These are phyloP conservation scores for Mucor ambiguus DNA, from an alignment of 371 early-diverging fungal genomes.

Conservation along the genomic window DNA sequence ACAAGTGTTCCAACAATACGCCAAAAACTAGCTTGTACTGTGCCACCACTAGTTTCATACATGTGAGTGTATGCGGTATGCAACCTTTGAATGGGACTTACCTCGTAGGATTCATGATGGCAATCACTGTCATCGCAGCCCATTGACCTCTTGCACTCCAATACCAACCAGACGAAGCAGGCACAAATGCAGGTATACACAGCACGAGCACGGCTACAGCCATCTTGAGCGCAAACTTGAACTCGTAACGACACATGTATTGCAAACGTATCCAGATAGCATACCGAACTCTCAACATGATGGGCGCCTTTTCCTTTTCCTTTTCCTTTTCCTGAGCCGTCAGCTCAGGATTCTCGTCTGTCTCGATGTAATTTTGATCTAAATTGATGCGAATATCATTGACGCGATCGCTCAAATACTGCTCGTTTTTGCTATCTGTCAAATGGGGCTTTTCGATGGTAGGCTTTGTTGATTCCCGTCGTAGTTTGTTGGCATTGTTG, in stretches of 20 bases:
- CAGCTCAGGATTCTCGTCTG: background rate
- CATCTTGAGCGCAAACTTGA: constrained; percentile 66
- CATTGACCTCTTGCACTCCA: constrained; percentile 58
- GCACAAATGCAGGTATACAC: constrained; percentile 54
- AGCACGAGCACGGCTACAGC: constrained; percentile 49
- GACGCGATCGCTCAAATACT: background rate
- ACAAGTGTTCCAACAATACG: constrained; percentile 58
- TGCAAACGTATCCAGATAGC: constrained; percentile 49
- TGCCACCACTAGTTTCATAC: constrained; percentile 49
- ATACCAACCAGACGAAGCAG: constrained; percentile 42
- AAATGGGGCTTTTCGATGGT: background rate
- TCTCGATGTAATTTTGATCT: constrained; percentile 3
- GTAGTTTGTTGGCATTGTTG: background rate
- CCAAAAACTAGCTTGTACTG: constrained; percentile 55
- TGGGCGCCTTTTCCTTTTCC: constrained; percentile 12
- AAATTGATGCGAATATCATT: constrained; percentile 13
- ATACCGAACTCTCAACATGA: constrained; percentile 44
- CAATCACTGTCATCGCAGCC: constrained; percentile 62
- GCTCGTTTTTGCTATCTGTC: background rate
- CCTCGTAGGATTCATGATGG: constrained; percentile 64
- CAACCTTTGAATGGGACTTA: constrained; percentile 3
- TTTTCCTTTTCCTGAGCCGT: background rate
- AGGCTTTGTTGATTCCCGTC: background rate
- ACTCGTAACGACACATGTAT: constrained; percentile 50
- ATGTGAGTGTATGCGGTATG: background rate